Evolutionary conservation across 108 stramenopile species (phyloP).

Genomic region (Conticribra guillardii): DNA sequence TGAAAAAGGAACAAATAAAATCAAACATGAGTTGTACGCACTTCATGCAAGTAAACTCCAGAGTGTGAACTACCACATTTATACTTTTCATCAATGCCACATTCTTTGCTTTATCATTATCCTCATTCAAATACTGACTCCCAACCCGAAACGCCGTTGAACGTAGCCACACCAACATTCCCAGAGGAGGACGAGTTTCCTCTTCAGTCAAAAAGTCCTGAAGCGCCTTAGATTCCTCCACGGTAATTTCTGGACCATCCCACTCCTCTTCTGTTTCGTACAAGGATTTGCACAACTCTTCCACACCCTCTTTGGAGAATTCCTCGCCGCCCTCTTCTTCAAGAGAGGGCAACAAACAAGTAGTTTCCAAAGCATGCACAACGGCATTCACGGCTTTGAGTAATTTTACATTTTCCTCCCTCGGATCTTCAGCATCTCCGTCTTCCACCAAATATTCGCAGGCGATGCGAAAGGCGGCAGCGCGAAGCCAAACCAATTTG

Average conservation of each 20-base stretch:
- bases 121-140: slow-evolving; percentile 59
- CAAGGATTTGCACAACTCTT: slow-evolving; percentile 15
- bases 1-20: neutral
- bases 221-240: slow-evolving; percentile 13
- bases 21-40: slow-evolving; percentile 1
- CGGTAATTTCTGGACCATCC: slow-evolving; percentile 8
- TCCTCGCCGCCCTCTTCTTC: slow-evolving; percentile 18
- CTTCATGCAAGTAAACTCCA: slow-evolving; percentile 65
- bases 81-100: slow-evolving; percentile 59
- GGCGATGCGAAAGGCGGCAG: slow-evolving; percentile 70
- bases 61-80: slow-evolving; percentile 66
- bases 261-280: slow-evolving; percentile 22
- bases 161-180: slow-evolving; percentile 68
- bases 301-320: slow-evolving; percentile 15
- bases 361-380: slow-evolving; percentile 67
- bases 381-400: slow-evolving; percentile 66
- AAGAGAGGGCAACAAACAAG: slow-evolving; percentile 36
- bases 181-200: slow-evolving; percentile 56
- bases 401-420: slow-evolving; percentile 51
- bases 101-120: slow-evolving; percentile 54
- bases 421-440: slow-evolving; percentile 19
- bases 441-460: slow-evolving; percentile 61
- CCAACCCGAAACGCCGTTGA: slow-evolving; percentile 70
- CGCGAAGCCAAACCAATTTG: slow-evolving; percentile 68
- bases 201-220: slow-evolving; percentile 21